Evolutionary conservation across 2,329 filamentous ascomycete species (phyloP), one percentile per base, ranked within the genome.

Genomic region (Paramyrothecium roridum): DNA sequence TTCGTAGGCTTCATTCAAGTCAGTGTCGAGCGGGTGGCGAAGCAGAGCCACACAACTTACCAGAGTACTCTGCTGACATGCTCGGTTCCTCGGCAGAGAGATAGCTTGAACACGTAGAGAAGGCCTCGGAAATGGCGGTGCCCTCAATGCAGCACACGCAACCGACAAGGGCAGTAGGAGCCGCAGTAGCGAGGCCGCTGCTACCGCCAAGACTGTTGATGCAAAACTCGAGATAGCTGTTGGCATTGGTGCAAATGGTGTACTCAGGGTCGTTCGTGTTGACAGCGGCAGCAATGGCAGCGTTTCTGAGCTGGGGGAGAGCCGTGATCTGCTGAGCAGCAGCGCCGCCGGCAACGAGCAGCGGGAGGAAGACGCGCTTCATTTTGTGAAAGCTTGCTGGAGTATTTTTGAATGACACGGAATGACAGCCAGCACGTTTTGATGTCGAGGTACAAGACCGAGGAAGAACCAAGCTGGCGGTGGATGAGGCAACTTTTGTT

Each of bases 131-230:
- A n/a, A 69, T 53, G 50, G 59, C 53, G 1, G 53, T 58, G 7
- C 54, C 21, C 17, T 57, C 56, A 43, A 56, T 49, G 45, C 69
- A 71, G 56, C 69, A 71, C 10, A 63, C 69, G 56, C 69, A 71
- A 16, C 52, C 53, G 19, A 66, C 19, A 12, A 71, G 52, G 3
- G 50, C 62, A 3, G 54, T 19, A 8, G 62, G 54, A 48, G 62
- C 60, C 19, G 65, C 67, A 17, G 62, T 66, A 19, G 52, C 43
- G 23, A 67, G 50, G 37, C 56, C 66, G 8, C 59, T 51, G 6
- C 52, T 3, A 47, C 67, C 69, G 37, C 69, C 69, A 2, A 55
- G 47, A 19, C 58, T 22, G 3, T 53, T 57, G 26, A 67, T 54
- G 56, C 68, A 71, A 10, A 37, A 26, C 23, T 59, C 51, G 21